These are phyloP conservation scores for Clarireedia sp. DNA, from an alignment of 2,329 filamentous ascomycete genomes.

Conservation along the genomic window DNA sequence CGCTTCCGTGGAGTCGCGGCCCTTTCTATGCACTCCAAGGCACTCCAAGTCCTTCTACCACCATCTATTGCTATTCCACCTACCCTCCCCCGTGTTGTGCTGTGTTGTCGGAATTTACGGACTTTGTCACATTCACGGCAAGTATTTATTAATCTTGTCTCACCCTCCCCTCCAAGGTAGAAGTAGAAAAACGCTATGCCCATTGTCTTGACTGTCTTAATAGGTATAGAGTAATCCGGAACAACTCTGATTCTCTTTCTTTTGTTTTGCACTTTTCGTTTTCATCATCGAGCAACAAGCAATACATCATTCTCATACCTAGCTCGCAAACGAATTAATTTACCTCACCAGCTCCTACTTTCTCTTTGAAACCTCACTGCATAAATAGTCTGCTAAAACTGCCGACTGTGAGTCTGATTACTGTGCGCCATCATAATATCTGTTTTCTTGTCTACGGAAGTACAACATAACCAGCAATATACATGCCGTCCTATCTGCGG, in stretches of 20 bases:
- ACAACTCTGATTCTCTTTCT: not conserved
- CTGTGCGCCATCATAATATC: not conserved
- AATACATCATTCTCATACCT: not conserved
- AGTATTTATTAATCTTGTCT: not conserved
- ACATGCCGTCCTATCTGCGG: slow-evolving; percentile 4
- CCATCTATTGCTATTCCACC: no score
- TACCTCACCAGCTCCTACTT: not conserved
- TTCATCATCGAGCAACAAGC: not conserved
- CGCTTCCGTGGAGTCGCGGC: no score
- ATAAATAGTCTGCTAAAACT: not conserved
- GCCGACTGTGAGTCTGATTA: not conserved
- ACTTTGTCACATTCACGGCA: not conserved
- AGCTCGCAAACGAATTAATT: not conserved
- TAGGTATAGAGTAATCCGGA: not conserved
- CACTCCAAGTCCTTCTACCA: no score
- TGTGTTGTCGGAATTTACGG: not conserved
- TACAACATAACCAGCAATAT: not conserved
- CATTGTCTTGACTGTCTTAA: not conserved
- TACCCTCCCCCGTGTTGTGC: no score
- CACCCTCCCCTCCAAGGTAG: not conserved
- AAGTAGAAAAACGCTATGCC: not conserved
- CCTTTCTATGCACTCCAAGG: no score
- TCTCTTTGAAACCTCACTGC: not conserved
- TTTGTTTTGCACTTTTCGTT: slow-evolving; percentile 3
- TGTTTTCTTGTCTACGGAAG: not conserved